phyloP scores from a whole-genome alignment of 2,329 filamentous ascomycete genomes.

The Colletotrichum sidae region DNA sequence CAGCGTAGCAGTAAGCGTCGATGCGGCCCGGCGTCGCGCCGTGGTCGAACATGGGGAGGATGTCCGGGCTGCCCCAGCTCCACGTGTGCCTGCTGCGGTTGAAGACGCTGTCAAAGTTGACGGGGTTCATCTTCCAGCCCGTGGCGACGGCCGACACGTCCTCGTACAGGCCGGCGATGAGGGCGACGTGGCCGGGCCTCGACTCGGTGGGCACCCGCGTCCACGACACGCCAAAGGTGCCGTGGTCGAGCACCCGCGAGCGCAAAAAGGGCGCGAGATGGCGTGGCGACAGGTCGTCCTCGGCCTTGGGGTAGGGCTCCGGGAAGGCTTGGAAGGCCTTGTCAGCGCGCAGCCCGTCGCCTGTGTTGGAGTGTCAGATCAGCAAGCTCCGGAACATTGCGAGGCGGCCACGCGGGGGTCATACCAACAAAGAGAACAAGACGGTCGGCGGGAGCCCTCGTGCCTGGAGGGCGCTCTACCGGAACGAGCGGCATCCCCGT shows the following conservation, averaged over 20 bases:
- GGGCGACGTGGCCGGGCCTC: constrained; percentile 92
- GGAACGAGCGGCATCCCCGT: constrained; percentile 90
- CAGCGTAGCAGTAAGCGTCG: constrained; percentile 85
- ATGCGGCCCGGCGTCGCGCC: constrained; percentile 90
- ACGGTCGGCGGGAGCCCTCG: constrained; percentile 84
- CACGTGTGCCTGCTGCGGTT: constrained; percentile 96
- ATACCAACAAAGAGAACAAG: constrained; percentile 93
- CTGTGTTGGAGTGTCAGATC: constrained; percentile 51
- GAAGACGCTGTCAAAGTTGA: constrained; percentile 99
- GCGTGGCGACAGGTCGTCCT: constrained; percentile 76
- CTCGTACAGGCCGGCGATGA: constrained; percentile 97
- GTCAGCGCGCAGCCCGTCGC: constrained; percentile 94
- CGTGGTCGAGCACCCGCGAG: constrained; percentile 86
- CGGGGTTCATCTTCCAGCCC: constrained; percentile 98
- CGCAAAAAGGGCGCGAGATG: constrained; percentile 92
- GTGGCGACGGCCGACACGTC: constrained; percentile 98
- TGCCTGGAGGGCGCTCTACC: constrained; percentile 69
- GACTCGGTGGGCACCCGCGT: constrained; percentile 98
- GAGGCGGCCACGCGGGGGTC: constrained; percentile 18
- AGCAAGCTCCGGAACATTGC: neutral
- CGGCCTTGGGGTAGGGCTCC: constrained; percentile 79
- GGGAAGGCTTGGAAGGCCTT: constrained; percentile 96
- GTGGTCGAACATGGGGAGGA: constrained; percentile 95
- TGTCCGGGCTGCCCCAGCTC: constrained; percentile 99
- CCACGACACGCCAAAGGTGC: constrained; percentile 97